Conservation (phyloP, 169 alveolate genomes). For the Pseudocohnilembus persalinus region DNA sequence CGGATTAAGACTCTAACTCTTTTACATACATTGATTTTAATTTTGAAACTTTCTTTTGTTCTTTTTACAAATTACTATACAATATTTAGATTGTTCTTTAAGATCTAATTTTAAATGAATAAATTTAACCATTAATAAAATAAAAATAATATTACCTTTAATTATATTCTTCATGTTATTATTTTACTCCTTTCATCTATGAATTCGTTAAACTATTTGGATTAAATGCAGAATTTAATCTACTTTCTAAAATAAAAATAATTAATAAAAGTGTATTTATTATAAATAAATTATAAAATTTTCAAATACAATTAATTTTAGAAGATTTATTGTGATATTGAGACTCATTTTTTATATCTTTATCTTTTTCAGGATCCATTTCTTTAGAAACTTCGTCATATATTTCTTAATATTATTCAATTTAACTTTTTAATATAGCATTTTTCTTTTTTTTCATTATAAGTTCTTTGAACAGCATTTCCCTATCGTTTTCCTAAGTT, state of each 20-base stretch:
- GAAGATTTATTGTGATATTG: not conserved
- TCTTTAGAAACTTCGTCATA: slow-evolving; percentile 39
- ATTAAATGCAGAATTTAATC: not conserved
- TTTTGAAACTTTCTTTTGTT: slow-evolving; percentile 34
- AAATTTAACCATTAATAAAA: too few relatives aligned
- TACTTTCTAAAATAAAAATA: too few relatives aligned
- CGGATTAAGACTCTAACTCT: slow-evolving; percentile 49
- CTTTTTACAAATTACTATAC: slow-evolving; percentile 34
- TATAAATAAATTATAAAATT: too few relatives aligned
- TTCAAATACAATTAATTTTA: not conserved
- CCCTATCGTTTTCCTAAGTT: slow-evolving; percentile 52
- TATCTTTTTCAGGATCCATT: slow-evolving; percentile 2
- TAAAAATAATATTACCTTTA: too few relatives aligned
- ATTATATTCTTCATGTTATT: too few relatives aligned
- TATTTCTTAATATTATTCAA: slow-evolving; percentile 37
- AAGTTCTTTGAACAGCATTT: slow-evolving; percentile 40
- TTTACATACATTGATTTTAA: slow-evolving; percentile 55
- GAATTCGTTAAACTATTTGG: too few relatives aligned
- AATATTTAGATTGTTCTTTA: slow-evolving; percentile 30
- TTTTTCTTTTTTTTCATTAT: slow-evolving; percentile 47
- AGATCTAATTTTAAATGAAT: slow-evolving; percentile 1
- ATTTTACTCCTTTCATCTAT: too few relatives aligned
- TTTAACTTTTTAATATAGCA: slow-evolving; percentile 37
- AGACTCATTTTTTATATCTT: not conserved
- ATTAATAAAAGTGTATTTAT: too few relatives aligned